Conservation (phyloP, 345 rosid species). For the Heritiera littoralis region DNA sequence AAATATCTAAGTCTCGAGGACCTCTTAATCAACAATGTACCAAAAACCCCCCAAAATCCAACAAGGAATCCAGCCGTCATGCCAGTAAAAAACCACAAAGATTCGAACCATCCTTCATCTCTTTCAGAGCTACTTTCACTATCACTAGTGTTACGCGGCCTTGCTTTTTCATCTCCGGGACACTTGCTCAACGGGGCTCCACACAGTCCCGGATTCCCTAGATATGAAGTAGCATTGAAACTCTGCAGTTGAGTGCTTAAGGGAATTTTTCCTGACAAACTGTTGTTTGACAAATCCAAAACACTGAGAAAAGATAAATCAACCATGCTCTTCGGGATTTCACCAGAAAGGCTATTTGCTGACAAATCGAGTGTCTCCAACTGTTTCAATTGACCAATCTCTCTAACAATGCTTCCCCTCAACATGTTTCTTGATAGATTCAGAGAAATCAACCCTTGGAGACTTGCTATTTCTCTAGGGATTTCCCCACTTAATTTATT, state of each 20-base stretch:
- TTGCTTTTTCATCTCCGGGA: not conserved
- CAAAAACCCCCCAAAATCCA: slow-evolving; percentile 15
- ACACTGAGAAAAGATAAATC: not conserved
- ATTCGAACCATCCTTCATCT: not conserved
- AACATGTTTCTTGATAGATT: slow-evolving; percentile 26
- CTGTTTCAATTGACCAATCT: slow-evolving; percentile 7
- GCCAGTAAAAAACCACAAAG: slow-evolving; percentile 20
- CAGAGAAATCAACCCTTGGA: slow-evolving; percentile 3
- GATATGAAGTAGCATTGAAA: slow-evolving; percentile 15
- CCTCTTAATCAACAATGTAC: slow-evolving; percentile 7
- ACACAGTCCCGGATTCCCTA: slow-evolving; percentile 20
- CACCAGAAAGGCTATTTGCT: slow-evolving; percentile 12
- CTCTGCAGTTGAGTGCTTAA: slow-evolving; percentile 15
- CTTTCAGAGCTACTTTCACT: too few relatives aligned
- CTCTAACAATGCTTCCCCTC: slow-evolving; percentile 7
- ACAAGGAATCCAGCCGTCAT: not conserved
- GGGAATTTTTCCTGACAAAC: slow-evolving; percentile 27
- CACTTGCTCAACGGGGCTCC: slow-evolving; percentile 13
- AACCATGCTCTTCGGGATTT: not conserved
- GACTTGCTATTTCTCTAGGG: slow-evolving; percentile 9
- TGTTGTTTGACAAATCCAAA: slow-evolving; percentile 28
- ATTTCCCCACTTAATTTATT: slow-evolving; percentile 18
- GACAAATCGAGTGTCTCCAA: slow-evolving; percentile 28
- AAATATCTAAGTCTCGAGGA: slow-evolving; percentile 16
- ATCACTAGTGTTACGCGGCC: not conserved